Conservation (phyloP, 805 yeast genomes). For the Barnettozyma vustinii region DNA sequence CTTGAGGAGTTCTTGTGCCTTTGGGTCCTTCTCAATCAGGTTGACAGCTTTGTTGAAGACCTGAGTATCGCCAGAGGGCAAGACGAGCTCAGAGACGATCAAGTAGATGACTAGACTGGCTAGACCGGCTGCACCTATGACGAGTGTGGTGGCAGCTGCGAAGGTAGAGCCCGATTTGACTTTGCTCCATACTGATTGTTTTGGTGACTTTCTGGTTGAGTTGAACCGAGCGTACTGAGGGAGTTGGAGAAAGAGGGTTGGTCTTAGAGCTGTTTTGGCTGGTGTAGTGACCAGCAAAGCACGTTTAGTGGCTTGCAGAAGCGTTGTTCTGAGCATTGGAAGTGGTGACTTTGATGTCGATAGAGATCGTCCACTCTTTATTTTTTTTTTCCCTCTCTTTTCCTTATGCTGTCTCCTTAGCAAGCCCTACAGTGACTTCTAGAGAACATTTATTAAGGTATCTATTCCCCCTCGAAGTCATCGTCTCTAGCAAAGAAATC, state of each 20-base stretch:
- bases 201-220: not conserved
- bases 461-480: slow-evolving; percentile 5
- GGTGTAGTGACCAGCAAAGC: not conserved
- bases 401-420: not conserved
- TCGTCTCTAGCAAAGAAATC: slow-evolving; percentile 35
- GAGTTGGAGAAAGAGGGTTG: not conserved
- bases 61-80: slow-evolving; percentile 90
- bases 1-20: slow-evolving; percentile 52
- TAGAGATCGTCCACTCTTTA: not conserved
- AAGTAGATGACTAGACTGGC: slow-evolving; percentile 67
- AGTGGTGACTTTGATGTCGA: not conserved
- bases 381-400: not conserved
- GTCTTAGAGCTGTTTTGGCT: not conserved
- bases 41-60: slow-evolving; percentile 84
- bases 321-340: not conserved
- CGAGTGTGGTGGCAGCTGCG: slow-evolving; percentile 53
- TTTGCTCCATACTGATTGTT: slow-evolving; percentile 36
- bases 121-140: slow-evolving; percentile 63
- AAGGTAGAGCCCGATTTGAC: slow-evolving; percentile 57
- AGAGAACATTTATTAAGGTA: not conserved
- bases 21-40: slow-evolving; percentile 62
- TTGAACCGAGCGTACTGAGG: not conserved
- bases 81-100: slow-evolving; percentile 70
- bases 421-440: not conserved
- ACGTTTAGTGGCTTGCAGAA: not conserved